phyloP scores from a whole-genome alignment of 768 basidiomycete genomes.

The Candolleomyces eurysporus region DNA sequence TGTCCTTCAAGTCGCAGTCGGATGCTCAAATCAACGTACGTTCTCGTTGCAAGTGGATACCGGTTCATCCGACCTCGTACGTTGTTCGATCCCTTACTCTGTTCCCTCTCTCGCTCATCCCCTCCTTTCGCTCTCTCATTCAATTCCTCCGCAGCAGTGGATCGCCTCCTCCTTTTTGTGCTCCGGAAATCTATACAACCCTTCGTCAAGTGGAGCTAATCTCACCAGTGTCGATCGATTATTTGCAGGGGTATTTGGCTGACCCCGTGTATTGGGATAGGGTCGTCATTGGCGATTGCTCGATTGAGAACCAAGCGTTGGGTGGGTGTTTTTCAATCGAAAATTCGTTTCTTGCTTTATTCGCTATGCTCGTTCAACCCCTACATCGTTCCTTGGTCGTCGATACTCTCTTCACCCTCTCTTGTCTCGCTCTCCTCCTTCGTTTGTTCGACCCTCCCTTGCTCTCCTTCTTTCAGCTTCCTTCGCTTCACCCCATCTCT shows the following conservation, averaged over 20 bases:
- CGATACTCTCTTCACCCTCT: too few species aligned
- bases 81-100: slow-evolving; percentile 18
- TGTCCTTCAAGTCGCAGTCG: slow-evolving; percentile 53
- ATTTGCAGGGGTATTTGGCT: slow-evolving; percentile 54
- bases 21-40: slow-evolving; percentile 39
- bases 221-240: slow-evolving; percentile 47
- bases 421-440: too few species aligned
- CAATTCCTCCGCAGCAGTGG: slow-evolving; percentile 65
- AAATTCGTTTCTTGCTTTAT: slow-evolving; percentile 11
- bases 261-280: slow-evolving; percentile 73
- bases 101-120: neutral
- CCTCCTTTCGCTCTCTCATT: neutral
- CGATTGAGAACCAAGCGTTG: slow-evolving; percentile 62
- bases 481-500: neutral
- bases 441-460: too few species aligned
- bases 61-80: slow-evolving; percentile 77
- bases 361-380: too few species aligned
- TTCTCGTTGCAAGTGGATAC: slow-evolving; percentile 75
- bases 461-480: neutral
- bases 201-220: slow-evolving; percentile 36
- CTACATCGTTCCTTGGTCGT: too few species aligned
- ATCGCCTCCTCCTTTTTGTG: slow-evolving; percentile 54
- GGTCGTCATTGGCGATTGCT: slow-evolving; percentile 62
- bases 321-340: too few species aligned
- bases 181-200: slow-evolving; percentile 55